Evolutionary conservation across 2,329 filamentous ascomycete species (phyloP).

Genomic region (Fonsecaea pugnacius): DNA sequence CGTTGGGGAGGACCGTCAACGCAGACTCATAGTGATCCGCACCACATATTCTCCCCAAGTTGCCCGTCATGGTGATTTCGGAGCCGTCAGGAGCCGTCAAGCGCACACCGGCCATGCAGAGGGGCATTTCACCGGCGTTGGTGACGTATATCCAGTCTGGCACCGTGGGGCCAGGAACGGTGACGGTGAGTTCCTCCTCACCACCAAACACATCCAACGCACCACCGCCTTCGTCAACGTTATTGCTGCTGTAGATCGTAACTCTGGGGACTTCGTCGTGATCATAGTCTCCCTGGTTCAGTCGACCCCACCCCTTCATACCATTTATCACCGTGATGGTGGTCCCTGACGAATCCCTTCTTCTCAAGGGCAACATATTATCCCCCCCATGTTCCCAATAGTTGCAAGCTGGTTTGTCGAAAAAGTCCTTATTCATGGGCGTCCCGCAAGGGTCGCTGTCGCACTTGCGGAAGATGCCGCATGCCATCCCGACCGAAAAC

Average conservation of each 20-base stretch:
- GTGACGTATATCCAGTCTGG: slow-evolving; percentile 8
- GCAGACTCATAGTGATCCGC: slow-evolving; percentile 7
- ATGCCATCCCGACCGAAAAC: not conserved
- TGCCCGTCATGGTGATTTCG: slow-evolving; percentile 7
- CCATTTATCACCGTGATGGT: not conserved
- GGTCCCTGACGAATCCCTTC: not conserved
- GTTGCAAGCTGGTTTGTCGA: not conserved
- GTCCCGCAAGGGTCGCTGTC: not conserved
- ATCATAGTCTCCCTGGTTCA: not conserved
- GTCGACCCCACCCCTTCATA: not conserved
- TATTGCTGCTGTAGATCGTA: not conserved
- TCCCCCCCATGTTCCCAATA: not conserved
- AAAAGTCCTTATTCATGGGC: not conserved
- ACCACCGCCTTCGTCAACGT: not conserved
- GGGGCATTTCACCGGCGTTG: slow-evolving; percentile 1
- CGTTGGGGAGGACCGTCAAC: not conserved
- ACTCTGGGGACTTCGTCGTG: not conserved
- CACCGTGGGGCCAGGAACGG: not conserved
- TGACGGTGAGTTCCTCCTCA: not conserved
- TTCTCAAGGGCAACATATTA: not conserved
- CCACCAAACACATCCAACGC: not conserved
- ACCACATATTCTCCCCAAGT: slow-evolving; percentile 8
- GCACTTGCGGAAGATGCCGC: not conserved
- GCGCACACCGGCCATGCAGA: slow-evolving; percentile 6
- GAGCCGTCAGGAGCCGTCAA: not conserved